phyloP scores from a whole-genome alignment of 805 yeast genomes.

The Saccharomyces eubayanus region DNA sequence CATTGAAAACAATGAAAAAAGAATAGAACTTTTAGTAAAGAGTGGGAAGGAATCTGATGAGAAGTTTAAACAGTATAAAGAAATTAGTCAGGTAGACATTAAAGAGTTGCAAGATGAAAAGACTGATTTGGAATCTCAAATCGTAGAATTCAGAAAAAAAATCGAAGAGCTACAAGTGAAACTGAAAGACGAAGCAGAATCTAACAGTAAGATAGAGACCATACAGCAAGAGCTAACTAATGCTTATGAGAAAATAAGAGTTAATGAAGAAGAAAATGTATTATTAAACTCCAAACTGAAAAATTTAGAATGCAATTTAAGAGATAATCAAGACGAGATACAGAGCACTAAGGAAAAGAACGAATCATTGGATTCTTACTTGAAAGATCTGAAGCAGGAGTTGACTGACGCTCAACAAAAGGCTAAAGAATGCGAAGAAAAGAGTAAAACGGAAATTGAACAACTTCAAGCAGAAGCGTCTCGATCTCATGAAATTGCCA shows the following conservation, averaged over 20 bases:
- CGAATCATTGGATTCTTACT: not conserved
- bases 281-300: not conserved
- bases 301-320: not conserved
- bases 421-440: not conserved
- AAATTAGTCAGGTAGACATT: not conserved
- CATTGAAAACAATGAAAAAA: not conserved
- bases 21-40: not conserved
- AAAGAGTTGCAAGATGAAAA: constrained; percentile 2
- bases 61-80: not conserved
- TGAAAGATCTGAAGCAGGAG: constrained; percentile 3
- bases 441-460: constrained; percentile 1
- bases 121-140: not conserved
- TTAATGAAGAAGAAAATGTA: not conserved
- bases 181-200: constrained; percentile 1
- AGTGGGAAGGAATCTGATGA: not conserved
- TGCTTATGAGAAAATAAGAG: not conserved
- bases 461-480: not conserved
- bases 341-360: not conserved
- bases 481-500: not conserved
- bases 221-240: not conserved
- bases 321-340: not conserved
- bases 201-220: not conserved
- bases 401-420: constrained; percentile 1
- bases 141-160: constrained; percentile 3
- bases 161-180: constrained; percentile 4